A percentile compares a stretch with the other conserved stretches of the same genome.
Conservation (phyloP, 2,329 filamentous ascomycete genomes). For the Curvularia lunata region DNA sequence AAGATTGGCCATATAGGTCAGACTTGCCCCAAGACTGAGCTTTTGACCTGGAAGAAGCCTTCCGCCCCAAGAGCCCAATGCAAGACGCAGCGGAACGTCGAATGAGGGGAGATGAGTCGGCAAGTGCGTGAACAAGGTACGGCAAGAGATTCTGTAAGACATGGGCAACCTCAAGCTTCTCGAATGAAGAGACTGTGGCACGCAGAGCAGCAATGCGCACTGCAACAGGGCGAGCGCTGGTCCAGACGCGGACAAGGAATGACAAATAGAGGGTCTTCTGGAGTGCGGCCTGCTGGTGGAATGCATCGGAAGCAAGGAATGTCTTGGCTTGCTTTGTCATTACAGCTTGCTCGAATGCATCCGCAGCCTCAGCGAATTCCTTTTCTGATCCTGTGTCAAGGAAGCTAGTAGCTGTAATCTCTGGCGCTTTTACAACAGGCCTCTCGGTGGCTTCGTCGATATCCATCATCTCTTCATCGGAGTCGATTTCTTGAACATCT, state of each 20-base stretch:
- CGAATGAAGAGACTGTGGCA: conserved; percentile 50
- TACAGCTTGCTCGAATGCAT: conserved; percentile 40
- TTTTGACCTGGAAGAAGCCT: conserved; percentile 19
- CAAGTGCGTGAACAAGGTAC: conserved; percentile 76
- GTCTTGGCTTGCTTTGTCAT: conserved; percentile 25
- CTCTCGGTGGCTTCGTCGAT: conserved; percentile 49
- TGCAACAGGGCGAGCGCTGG: conserved; percentile 70
- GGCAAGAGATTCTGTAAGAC: conserved; percentile 85
- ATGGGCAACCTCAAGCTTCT: conserved; percentile 50
- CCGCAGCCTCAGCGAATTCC: conserved; percentile 40
- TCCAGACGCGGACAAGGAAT: conserved; percentile 79
- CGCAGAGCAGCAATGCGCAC: conserved; percentile 73
- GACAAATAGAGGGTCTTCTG: conserved; percentile 72
- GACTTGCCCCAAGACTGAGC: conserved; percentile 31
- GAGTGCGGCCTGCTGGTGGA: conserved; percentile 62
- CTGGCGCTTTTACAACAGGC: conserved; percentile 28
- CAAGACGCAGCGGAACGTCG: conserved; percentile 76
- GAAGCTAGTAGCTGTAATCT: conserved; percentile 40
- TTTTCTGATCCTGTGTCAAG: conserved; percentile 24
- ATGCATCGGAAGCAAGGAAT: conserved; percentile 63
- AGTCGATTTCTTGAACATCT: conserved; percentile 32
- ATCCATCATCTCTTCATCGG: conserved; percentile 58
- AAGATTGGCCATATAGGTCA: conserved; percentile 65
- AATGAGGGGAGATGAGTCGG: conserved; percentile 76
- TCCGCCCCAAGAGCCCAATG: conserved; percentile 48